These are phyloP conservation scores for Erodium moschatum DNA, from an alignment of 441 rosid species.

Conservation along the genomic window DNA sequence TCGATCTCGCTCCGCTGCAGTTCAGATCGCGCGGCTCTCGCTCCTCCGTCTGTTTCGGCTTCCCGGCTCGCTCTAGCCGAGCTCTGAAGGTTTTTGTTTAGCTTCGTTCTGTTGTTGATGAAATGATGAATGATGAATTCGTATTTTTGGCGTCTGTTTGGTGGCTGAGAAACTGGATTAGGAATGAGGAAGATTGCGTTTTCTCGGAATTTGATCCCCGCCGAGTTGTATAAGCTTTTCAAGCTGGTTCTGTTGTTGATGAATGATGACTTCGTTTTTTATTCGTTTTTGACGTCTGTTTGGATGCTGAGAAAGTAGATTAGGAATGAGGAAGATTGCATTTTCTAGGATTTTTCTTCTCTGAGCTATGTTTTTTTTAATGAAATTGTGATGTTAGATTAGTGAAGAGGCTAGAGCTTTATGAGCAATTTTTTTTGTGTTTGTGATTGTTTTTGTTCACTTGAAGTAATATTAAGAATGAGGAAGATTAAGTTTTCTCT, in stretches of 20 bases:
- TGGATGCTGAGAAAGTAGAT: background rate
- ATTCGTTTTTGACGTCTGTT: background rate
- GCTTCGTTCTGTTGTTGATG: background rate
- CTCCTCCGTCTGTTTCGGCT: background rate
- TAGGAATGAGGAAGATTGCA: background rate
- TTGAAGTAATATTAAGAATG: background rate
- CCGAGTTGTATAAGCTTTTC: too few species aligned
- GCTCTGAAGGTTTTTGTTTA: background rate
- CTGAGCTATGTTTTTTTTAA: background rate
- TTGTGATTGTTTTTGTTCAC: background rate
- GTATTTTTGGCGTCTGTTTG: background rate
- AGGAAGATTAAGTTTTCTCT: background rate
- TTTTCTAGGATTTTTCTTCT: background rate
- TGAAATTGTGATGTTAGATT: background rate
- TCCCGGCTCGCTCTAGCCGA: background rate
- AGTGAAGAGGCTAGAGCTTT: background rate
- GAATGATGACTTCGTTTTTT: background rate
- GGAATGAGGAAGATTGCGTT: background rate
- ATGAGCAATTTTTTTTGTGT: background rate
- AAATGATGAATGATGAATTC: background rate
- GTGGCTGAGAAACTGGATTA: background rate
- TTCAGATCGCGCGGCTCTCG: constrained; percentile 10
- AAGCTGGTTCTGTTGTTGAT: too few species aligned
- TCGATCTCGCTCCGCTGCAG: constrained; percentile 21
- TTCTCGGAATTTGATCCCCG: too few species aligned